Evolutionary conservation across 352 stramenopile species (phyloP).

Genomic region (Pythium aphanidermatum): DNA sequence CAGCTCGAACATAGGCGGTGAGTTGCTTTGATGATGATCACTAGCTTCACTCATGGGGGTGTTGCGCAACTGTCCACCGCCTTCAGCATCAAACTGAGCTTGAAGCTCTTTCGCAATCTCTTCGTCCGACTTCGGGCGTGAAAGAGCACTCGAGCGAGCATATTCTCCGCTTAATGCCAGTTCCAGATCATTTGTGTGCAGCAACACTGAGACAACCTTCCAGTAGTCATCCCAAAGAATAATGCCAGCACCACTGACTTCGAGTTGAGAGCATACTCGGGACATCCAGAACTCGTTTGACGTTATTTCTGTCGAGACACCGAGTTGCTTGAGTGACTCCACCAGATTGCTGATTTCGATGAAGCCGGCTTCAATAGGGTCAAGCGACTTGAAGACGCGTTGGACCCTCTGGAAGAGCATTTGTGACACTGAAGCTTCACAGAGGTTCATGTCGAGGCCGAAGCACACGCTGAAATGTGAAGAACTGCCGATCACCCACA

Average conservation of each 20-base stretch:
- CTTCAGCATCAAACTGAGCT: conserved; percentile 66
- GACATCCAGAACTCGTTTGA: conserved; percentile 61
- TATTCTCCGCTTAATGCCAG: conserved; percentile 53
- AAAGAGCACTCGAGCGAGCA: neutral
- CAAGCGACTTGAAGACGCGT: conserved; percentile 85
- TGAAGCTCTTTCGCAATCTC: conserved; percentile 66
- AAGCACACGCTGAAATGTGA: conserved; percentile 91
- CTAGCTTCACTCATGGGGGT: neutral
- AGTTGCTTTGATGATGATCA: neutral
- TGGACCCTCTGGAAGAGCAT: conserved; percentile 81
- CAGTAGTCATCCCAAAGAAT: conserved; percentile 93
- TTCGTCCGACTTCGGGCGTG: conserved; percentile 52
- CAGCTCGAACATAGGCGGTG: conserved; percentile 24
- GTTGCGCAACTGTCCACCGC: neutral
- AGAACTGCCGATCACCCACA: conserved; percentile 89
- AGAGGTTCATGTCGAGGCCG: conserved; percentile 42
- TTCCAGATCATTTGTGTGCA: conserved; percentile 69
- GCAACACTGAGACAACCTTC: conserved; percentile 72
- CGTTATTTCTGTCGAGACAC: conserved; percentile 42
- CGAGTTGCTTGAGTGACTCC: conserved; percentile 62
- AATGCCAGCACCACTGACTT: conserved; percentile 80
- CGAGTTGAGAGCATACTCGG: conserved; percentile 42
- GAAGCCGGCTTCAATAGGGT: conserved; percentile 86
- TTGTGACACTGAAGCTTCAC: conserved; percentile 61
- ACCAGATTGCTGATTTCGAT: conserved; percentile 59